Evolutionary conservation across 2,329 filamentous ascomycete genomes (phyloP), one percentile per base, ranked within the genome.

Genomic region (Epichloe sibirici): DNA sequence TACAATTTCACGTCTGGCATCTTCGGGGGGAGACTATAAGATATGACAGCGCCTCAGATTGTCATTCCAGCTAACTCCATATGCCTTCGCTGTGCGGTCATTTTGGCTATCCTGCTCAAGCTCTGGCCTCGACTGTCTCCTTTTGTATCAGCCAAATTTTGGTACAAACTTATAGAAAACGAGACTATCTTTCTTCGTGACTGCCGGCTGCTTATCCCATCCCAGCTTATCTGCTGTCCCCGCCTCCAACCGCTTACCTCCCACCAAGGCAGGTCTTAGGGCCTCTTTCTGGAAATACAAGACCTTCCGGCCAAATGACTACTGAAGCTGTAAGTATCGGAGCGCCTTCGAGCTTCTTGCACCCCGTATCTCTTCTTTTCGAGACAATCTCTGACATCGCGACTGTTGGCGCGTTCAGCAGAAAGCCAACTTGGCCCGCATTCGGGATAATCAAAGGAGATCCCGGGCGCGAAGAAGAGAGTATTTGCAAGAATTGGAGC

Each of bases 361-460:
- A 25, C 9, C 13, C 12, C 11, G 21, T 39, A 25, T 13, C 4
- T 38, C 7, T 38, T 28, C 6, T 17, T n/a, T n/a, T 43, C 44
- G 21, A 42, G 12, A 42, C 15, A 15, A 15, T 28, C 9, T 28
- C 46, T 52, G 47, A 39, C 28, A 3, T 11, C 6, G 6, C 25
- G 43, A 42, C 48, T 25, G 8, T 40, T 49, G 38, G 37, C 38
- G 31, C 52, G 38, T 21, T 51, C 57, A 69, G 67, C 66, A 69
- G 57, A 68, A 66, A 55, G 66, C 66, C 55, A 71, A 71, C 53
- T 61, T 71, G 59, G 68, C 67, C 56, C 82, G 85, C 53, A 83
- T 89, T 58, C 78, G 86, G 57, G 83, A 90, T 61, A 90, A 90
- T 61, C 86, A 90, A 64, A 76, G 86, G 52, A 81, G 85, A 56